Percentiles rank a stretch among this genome's conserved stretches.
These are phyloP conservation scores for Polyporus tsugae DNA, from an alignment of 1,284 basidiomycete species.

Conservation along the genomic window DNA sequence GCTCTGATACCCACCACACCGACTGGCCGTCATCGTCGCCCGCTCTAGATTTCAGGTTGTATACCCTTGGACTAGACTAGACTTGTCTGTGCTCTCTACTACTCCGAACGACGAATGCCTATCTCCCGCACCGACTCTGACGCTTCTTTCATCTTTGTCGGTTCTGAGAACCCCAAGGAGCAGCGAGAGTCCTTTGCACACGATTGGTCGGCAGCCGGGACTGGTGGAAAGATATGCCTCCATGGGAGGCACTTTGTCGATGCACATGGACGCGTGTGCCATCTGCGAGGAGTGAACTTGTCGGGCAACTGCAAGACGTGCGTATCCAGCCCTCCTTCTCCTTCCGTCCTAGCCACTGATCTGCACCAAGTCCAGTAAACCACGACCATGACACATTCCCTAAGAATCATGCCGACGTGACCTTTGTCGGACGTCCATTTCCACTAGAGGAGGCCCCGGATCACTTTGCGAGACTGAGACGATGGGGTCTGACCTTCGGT, in stretches of 20 bases:
- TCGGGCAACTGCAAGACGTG: conserved; percentile 87
- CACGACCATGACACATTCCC: conserved; percentile 72
- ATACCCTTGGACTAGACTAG: background rate
- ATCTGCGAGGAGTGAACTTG: conserved; percentile 83
- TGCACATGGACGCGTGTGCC: conserved; percentile 77
- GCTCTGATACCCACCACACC: background rate
- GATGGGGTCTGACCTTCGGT: conserved; percentile 92
- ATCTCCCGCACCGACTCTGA: conserved; percentile 41
- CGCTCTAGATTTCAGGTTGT: background rate
- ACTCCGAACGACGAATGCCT: conserved; percentile 17
- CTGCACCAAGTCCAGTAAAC: conserved; percentile 61
- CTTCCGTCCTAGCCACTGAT: conserved; percentile 6
- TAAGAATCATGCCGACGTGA: conserved; percentile 65
- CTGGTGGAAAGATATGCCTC: conserved; percentile 61
- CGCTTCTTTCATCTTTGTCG: conserved; percentile 46
- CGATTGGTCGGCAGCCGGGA: conserved; percentile 71
- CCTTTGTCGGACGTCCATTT: conserved; percentile 87
- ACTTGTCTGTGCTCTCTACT: background rate
- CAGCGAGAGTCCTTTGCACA: conserved; percentile 60
- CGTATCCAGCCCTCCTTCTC: conserved; percentile 41
- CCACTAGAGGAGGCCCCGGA: conserved; percentile 84
- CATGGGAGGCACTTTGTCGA: conserved; percentile 84
- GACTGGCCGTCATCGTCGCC: background rate
- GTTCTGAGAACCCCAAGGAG: conserved; percentile 32
- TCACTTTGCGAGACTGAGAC: conserved; percentile 79